Evolutionary conservation across 768 basidiomycete genomes (phyloP).

Genomic region (Lactifluus volemus): DNA sequence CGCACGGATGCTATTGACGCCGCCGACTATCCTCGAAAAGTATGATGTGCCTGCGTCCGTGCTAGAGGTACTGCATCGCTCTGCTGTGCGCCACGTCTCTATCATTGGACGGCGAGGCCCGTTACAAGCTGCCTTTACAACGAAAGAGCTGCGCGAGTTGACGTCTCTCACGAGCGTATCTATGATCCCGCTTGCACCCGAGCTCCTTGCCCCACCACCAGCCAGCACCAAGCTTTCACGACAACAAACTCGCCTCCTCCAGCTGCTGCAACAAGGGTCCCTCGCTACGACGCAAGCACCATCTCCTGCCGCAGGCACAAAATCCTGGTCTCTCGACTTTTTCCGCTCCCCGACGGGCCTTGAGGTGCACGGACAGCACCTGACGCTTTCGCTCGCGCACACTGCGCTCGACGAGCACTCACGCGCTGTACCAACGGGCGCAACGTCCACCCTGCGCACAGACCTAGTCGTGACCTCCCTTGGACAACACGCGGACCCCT

Average conservation of each 20-base stretch:
- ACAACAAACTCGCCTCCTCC: no score
- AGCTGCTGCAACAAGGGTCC: no score
- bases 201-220: background rate
- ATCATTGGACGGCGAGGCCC: background rate
- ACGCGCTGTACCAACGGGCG: constrained; percentile 42
- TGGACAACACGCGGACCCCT: constrained; percentile 72
- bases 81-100: background rate
- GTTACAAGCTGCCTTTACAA: background rate
- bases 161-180: background rate
- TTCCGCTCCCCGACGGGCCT: no score
- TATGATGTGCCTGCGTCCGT: background rate
- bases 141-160: background rate
- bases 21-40: no score
- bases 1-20: no score
- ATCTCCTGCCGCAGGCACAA: no score
- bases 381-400: constrained; percentile 44
- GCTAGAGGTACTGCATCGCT: background rate
- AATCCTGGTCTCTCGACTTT: no score
- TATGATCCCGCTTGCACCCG: background rate
- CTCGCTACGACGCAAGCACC: no score
- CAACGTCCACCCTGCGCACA: constrained; percentile 38
- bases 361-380: constrained; percentile 7
- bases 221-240: background rate
- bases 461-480: constrained; percentile 68
- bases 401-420: constrained; percentile 32